Percentiles rank a stretch among this genome's conserved stretches.
These are phyloP conservation scores for Curvularia sp. DNA, from an alignment of 2,329 filamentous ascomycete species.

Conservation along the genomic window DNA sequence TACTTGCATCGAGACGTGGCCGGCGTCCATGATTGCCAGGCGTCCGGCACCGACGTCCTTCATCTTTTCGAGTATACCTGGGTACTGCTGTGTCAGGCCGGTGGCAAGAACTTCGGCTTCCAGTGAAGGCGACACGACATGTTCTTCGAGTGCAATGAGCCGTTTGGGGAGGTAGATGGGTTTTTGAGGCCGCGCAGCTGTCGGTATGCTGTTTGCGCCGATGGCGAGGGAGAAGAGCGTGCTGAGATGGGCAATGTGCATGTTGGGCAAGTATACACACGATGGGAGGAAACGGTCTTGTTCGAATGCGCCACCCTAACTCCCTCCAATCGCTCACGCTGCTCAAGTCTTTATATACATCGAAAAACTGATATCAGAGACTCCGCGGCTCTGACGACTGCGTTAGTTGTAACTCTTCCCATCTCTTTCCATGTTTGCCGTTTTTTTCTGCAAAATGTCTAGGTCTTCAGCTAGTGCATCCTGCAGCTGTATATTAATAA, in stretches of 20 bases:
- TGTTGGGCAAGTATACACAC: not conserved
- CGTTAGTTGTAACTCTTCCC: not conserved
- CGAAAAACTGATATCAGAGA: not conserved
- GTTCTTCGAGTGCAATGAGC: constrained; percentile 20
- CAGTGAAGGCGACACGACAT: constrained; percentile 15
- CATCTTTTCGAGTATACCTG: constrained; percentile 13
- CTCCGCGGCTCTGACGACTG: not conserved
- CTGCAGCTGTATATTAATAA: not conserved
- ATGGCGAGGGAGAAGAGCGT: not conserved
- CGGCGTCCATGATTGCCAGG: constrained; percentile 18
- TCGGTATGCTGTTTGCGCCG: not conserved
- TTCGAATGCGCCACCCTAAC: not conserved
- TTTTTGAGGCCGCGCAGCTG: not conserved
- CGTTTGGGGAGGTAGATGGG: constrained; percentile 15
- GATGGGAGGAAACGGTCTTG: not conserved
- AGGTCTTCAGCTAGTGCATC: not conserved
- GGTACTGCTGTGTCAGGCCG: constrained; percentile 1
- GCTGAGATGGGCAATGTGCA: not conserved
- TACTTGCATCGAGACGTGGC: constrained; percentile 14
- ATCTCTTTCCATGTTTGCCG: not conserved
- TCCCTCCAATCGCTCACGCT: not conserved
- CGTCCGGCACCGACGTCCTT: constrained; percentile 16
- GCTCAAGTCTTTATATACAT: not conserved
- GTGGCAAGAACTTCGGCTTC: constrained; percentile 15
- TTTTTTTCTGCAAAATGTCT: not conserved